Evolutionary conservation across 1,139 yeast genomes (phyloP).

Genomic region (Lodderomyces elongisporus): DNA sequence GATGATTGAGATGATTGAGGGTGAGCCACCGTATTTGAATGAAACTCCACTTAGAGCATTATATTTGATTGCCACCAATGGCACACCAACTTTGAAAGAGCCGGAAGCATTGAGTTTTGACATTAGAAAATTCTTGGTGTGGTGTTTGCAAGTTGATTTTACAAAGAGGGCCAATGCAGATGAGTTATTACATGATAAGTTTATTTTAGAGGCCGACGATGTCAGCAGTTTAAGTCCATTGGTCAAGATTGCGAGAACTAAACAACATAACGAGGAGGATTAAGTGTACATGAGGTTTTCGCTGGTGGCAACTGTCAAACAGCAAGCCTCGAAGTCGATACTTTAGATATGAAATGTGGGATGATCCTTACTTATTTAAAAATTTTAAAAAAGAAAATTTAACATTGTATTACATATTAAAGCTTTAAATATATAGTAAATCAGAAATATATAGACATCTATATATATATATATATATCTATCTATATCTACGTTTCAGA

Average conservation of each 20-base stretch:
- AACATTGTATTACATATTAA: too few species aligned
- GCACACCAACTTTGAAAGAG: constrained; percentile 89
- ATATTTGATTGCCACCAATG: constrained; percentile 90
- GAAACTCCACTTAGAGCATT: constrained; percentile 92
- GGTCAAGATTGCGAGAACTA: constrained; percentile 42
- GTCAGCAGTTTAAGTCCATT: constrained; percentile 77
- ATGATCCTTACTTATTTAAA: too few species aligned
- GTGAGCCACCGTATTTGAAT: constrained; percentile 95
- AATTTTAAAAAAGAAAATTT: too few species aligned
- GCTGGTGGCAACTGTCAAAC: too few species aligned
- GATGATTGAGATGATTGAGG: constrained; percentile 98
- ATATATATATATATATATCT: too few species aligned
- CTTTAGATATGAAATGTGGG: too few species aligned
- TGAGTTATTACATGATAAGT: constrained; percentile 66
- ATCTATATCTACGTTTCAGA: too few species aligned
- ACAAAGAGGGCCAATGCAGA: constrained; percentile 79
- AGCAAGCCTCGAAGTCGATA: too few species aligned
- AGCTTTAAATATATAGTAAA: too few species aligned
- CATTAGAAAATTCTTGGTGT: constrained; percentile 64
- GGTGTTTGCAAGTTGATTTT: constrained; percentile 82
- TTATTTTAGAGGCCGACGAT: constrained; percentile 68
- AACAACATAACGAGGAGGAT: constrained; percentile 1
- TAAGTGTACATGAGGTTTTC: too few species aligned
- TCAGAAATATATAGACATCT: too few species aligned
- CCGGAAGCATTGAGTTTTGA: constrained; percentile 71